Percentiles rank a stretch among this genome's conserved stretches.
phyloP scores from a whole-genome alignment of 441 rosid genomes.

The Pelargonium myrrhifolium region DNA sequence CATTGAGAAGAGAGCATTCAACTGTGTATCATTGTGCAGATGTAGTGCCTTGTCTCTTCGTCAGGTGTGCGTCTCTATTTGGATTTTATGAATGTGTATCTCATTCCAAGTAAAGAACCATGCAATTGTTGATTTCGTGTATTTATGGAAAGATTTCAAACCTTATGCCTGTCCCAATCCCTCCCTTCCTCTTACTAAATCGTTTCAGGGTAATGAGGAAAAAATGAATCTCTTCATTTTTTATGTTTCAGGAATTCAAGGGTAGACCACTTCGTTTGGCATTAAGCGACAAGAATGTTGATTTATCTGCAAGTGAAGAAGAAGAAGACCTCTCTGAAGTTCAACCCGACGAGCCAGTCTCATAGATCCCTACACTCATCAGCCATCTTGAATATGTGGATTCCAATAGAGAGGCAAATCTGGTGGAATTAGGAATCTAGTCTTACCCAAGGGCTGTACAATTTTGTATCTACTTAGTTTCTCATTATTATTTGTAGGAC shows the following conservation, averaged over 20 bases:
- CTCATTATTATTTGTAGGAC: background rate
- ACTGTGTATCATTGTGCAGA: no score
- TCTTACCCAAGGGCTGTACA: background rate
- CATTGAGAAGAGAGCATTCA: no score
- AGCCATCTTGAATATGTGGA: background rate
- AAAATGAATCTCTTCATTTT: background rate
- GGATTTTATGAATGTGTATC: no score
- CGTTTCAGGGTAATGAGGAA: background rate
- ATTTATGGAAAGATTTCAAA: no score
- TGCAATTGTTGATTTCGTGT: no score
- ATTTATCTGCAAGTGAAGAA: background rate
- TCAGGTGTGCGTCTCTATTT: no score
- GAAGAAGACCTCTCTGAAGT: background rate
- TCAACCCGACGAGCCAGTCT: background rate
- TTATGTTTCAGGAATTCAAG: background rate
- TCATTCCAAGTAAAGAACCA: no score
- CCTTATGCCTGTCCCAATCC: no score
- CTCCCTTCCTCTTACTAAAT: no score
- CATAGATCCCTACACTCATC: background rate
- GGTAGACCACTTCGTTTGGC: constrained; percentile 3
- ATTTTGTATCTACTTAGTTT: background rate
- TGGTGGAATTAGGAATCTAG: background rate
- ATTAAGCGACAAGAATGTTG: background rate
- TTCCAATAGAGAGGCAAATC: background rate
- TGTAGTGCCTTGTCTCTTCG: no score